phyloP scores from a whole-genome alignment of 1,284 basidiomycete genomes.

The Sporisorium sorghi region DNA sequence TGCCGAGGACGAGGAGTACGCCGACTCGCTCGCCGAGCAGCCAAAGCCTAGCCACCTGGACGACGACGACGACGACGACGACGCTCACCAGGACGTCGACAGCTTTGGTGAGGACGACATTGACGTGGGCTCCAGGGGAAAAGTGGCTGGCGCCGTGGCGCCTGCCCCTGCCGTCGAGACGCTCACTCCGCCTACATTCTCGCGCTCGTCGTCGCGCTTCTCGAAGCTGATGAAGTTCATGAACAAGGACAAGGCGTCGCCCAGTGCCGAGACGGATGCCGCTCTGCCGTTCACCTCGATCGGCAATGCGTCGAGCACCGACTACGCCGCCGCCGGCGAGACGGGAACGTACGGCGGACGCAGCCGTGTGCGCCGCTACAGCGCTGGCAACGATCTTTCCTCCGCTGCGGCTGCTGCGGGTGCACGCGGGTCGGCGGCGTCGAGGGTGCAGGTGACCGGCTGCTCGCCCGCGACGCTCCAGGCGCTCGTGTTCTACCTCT shows the following conservation, averaged over 20 bases:
- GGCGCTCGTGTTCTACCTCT: constrained; percentile 57
- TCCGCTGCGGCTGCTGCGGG: constrained; percentile 2
- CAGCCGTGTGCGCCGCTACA: constrained; percentile 36
- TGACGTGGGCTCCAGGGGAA: constrained; percentile 13
- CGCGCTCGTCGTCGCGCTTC: constrained; percentile 40
- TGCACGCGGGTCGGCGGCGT: constrained; percentile 14
- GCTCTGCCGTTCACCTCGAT: constrained; percentile 16
- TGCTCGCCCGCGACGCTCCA: constrained; percentile 55
- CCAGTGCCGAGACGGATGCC: constrained; percentile 17
- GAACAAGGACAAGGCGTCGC: constrained; percentile 37
- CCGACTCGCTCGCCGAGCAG: constrained; percentile 30
- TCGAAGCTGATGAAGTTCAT: constrained; percentile 46
- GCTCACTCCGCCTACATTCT: constrained; percentile 17
- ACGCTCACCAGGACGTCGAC: constrained; percentile 20
- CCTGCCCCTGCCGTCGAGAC: constrained; percentile 16
- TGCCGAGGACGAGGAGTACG: constrained; percentile 20
- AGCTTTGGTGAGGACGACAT: constrained; percentile 21
- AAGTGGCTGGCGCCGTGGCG: constrained; percentile 26
- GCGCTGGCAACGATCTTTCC: constrained; percentile 35
- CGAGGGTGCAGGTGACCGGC: constrained; percentile 40
- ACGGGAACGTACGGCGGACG: constrained; percentile 7
- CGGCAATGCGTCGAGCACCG: constrained; percentile 14
- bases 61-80: constrained; percentile 12
- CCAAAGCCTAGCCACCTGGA: constrained; percentile 16
- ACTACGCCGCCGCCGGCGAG: constrained; percentile 20